A percentile compares a stretch with the other conserved stretches of the same genome.
Conservation (phyloP, 495 filamentous ascomycete species). For the Parathielavia hyrcaniae region DNA sequence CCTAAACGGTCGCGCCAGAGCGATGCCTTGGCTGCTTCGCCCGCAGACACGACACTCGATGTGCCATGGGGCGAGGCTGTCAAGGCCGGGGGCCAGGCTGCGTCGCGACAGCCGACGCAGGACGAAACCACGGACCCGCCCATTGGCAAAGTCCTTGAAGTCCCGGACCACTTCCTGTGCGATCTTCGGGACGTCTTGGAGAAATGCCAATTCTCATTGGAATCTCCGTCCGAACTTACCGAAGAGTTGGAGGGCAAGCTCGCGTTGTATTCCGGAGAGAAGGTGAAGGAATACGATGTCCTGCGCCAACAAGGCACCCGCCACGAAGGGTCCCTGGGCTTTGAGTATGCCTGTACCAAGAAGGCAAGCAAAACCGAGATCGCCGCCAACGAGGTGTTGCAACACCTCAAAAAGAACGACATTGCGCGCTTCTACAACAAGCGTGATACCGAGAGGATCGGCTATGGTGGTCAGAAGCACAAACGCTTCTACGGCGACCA, state of each 20-base stretch:
- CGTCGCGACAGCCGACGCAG: background rate
- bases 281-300: conserved; percentile 9
- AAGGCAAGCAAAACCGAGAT: conserved; percentile 20
- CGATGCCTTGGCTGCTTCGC: too few relatives aligned
- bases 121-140: background rate
- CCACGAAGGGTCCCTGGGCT: conserved; percentile 23
- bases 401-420: conserved; percentile 32
- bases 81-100: background rate
- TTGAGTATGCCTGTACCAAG: conserved; percentile 21
- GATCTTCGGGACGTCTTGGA: background rate
- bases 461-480: conserved; percentile 31
- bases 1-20: too few relatives aligned
- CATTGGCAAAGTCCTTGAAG: conserved; percentile 1
- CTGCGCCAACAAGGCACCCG: conserved; percentile 11
- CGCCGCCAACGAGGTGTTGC: conserved; percentile 32
- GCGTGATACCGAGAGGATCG: conserved; percentile 17
- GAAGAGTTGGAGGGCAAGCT: background rate
- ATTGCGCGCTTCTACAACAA: conserved; percentile 22
- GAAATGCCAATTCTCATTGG: background rate
- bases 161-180: background rate
- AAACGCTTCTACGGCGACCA: conserved; percentile 38
- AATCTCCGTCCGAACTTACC: background rate
- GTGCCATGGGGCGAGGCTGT: background rate
- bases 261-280: background rate
- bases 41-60: too few relatives aligned